phyloP scores from a whole-genome alignment of 345 rosid species.

The Mallotus nudiflorus region DNA sequence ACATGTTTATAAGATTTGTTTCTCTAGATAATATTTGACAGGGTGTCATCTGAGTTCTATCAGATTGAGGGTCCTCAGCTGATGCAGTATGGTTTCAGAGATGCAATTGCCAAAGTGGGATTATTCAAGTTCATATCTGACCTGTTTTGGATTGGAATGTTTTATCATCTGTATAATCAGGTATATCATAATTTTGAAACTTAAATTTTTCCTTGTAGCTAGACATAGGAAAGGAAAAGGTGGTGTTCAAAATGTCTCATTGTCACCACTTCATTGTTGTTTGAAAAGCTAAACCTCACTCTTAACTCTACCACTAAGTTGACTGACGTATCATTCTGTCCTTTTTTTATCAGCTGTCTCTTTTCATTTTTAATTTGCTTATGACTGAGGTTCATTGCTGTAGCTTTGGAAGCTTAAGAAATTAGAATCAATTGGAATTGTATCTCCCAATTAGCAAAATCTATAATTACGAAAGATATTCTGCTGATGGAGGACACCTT shows the following conservation, averaged over 20 bases:
- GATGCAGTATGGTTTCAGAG: constrained; percentile 47
- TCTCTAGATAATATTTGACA: not conserved
- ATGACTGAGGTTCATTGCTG: not conserved
- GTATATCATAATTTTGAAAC: constrained; percentile 11
- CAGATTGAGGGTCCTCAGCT: constrained; percentile 59
- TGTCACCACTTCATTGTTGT: not conserved
- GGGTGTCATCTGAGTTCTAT: not conserved
- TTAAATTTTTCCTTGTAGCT: not conserved
- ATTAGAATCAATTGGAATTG: not conserved
- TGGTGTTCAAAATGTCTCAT: not conserved
- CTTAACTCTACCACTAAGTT: not conserved
- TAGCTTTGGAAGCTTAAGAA: not conserved
- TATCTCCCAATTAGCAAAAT: not conserved
- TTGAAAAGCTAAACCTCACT: not conserved
- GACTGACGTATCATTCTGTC: not conserved
- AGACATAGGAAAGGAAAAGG: not conserved
- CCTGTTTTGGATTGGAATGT: constrained; percentile 56
- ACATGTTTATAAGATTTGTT: constrained; percentile 2
- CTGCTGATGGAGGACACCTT: not conserved
- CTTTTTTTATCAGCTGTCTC: not conserved
- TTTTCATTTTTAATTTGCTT: not conserved
- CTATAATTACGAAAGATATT: not conserved
- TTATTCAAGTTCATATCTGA: constrained; percentile 42
- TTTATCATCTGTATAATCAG: constrained; percentile 58
- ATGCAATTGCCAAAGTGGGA: constrained; percentile 53